phyloP scores from a whole-genome alignment of 2,329 filamentous ascomycete species.

The Beauveria sp. region DNA sequence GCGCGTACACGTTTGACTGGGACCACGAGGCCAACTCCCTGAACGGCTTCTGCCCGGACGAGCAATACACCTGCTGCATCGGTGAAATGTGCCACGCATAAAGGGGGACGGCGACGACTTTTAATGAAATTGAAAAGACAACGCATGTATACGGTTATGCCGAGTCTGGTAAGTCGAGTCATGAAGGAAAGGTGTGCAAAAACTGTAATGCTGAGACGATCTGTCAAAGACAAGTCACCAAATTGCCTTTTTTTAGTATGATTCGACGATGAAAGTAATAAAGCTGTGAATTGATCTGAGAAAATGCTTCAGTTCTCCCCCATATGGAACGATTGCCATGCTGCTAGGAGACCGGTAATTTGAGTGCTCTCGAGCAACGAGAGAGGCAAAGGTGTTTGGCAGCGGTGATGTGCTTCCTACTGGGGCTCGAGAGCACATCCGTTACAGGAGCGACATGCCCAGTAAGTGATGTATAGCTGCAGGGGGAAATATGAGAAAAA shows the following conservation, averaged over 20 bases:
- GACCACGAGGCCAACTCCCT: conserved; percentile 13
- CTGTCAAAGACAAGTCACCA: no score
- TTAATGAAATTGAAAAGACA: neutral
- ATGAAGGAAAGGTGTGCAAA: no score
- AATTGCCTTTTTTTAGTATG: no score
- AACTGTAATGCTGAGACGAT: no score
- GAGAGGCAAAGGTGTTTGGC: conserved; percentile 34
- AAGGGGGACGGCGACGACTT: neutral
- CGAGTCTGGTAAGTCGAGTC: no score
- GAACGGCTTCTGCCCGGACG: conserved; percentile 10
- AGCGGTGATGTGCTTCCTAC: conserved; percentile 26
- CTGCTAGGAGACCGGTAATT: conserved; percentile 27
- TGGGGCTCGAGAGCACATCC: conserved; percentile 28
- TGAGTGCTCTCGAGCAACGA: conserved; percentile 34
- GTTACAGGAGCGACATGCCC: conserved; percentile 33
- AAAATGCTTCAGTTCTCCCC: no score
- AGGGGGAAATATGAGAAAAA: neutral
- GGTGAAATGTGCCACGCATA: neutral
- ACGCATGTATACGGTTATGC: neutral
- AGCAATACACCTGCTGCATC: conserved; percentile 14
- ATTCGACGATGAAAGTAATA: no score
- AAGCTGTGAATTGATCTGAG: no score
- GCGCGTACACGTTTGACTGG: conserved; percentile 12
- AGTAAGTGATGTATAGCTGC: conserved; percentile 38
- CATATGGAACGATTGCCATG: no score